phyloP scores from a whole-genome alignment of 1,139 yeast genomes.

The Hansenula lynferdii region DNA sequence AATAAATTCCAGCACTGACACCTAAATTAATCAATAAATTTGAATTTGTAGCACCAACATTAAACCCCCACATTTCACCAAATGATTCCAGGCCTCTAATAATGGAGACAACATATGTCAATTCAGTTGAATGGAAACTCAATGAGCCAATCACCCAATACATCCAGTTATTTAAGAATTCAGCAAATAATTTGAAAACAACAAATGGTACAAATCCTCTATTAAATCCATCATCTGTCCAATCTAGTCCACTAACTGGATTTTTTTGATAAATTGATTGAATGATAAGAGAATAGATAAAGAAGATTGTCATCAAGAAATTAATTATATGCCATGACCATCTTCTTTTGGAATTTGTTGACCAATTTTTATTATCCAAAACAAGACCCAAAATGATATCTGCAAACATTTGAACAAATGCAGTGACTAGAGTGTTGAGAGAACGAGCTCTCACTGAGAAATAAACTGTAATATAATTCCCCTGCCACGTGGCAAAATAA shows the following conservation, averaged over 20 bases:
- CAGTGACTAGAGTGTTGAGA: conserved; percentile 18
- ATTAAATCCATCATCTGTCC: conserved; percentile 1
- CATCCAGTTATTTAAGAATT: conserved; percentile 3
- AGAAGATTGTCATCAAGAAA: conserved; percentile 2
- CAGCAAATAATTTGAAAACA: conserved; percentile 1
- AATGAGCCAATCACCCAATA: conserved; percentile 2
- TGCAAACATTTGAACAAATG: conserved; percentile 12
- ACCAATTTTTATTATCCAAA: not conserved
- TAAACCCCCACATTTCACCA: conserved; percentile 4
- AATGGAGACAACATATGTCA: conserved; percentile 3
- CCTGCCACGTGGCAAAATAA: conserved; percentile 4
- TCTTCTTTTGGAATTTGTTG: not conserved
- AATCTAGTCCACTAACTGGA: conserved; percentile 5
- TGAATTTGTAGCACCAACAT: conserved; percentile 2
- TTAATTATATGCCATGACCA: conserved; percentile 4
- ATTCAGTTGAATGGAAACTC: conserved; percentile 3
- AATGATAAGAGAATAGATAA: conserved; percentile 2
- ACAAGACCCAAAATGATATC: conserved; percentile 12
- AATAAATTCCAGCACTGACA: conserved; percentile 3
- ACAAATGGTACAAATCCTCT: conserved; percentile 4
- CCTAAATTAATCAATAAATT: conserved; percentile 1
- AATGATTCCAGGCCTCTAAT: conserved; percentile 4
- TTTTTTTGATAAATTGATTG: conserved; percentile 1
- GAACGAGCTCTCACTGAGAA: conserved; percentile 22
- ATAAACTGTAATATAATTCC: conserved; percentile 19